A percentile compares a stretch with the other conserved stretches of the same genome.
Evolutionary conservation across 2,329 filamentous ascomycete genomes (phyloP).

Genomic region (Proliferodiscus dingleyae): DNA sequence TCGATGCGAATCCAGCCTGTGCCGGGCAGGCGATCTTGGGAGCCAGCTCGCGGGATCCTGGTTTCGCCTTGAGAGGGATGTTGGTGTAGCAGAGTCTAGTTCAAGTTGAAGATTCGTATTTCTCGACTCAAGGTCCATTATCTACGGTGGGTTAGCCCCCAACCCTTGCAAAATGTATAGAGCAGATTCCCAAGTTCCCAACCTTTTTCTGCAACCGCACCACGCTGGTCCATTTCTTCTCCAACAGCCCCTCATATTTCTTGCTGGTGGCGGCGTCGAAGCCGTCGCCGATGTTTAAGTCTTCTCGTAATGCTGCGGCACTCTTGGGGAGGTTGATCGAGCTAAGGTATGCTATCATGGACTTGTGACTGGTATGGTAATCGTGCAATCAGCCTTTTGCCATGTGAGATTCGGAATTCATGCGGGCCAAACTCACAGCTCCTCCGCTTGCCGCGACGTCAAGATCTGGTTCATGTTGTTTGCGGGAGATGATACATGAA

Average conservation of each 20-base stretch:
- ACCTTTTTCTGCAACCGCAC: constrained; percentile 95
- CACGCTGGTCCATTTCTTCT: constrained; percentile 98
- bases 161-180: no score
- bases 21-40: constrained; percentile 73
- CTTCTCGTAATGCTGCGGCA: constrained; percentile 68
- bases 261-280: constrained; percentile 81
- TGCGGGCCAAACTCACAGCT: constrained; percentile 61
- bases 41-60: constrained; percentile 84
- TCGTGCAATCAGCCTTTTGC: constrained; percentile 14
- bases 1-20: constrained; percentile 79
- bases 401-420: constrained; percentile 11
- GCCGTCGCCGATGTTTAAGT: constrained; percentile 62
- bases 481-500: constrained; percentile 25
- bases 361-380: constrained; percentile 66
- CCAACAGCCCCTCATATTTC: constrained; percentile 88
- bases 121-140: constrained; percentile 85
- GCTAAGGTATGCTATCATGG: constrained; percentile 82
- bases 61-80: constrained; percentile 68
- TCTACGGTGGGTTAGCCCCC: constrained; percentile 46
- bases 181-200: constrained; percentile 28
- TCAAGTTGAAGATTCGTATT: constrained; percentile 72
- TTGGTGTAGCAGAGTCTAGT: constrained; percentile 76
- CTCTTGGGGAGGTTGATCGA: constrained; percentile 66
- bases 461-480: constrained; percentile 67
- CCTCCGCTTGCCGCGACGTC: constrained; percentile 77